Conservation (phyloP, 169 alveolate genomes). For the Cryptosporidium andersoni region DNA sequence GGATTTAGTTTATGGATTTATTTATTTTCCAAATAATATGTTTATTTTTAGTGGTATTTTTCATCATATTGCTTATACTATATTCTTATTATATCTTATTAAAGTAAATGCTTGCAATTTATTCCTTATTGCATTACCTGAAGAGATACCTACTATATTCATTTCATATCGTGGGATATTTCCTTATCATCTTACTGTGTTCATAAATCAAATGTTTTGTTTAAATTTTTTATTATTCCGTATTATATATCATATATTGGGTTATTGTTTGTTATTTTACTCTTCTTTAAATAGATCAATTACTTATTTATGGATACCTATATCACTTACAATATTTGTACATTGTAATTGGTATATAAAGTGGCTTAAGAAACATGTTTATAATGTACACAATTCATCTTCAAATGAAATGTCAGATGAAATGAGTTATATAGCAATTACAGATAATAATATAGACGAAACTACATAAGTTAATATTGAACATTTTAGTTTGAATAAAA, state of each 20-base stretch:
- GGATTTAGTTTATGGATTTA: slow-evolving; percentile 33
- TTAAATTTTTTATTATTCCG: slow-evolving; percentile 37
- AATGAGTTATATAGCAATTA: no score
- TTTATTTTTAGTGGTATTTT: slow-evolving; percentile 47
- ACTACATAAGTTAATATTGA: background rate
- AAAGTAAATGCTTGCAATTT: slow-evolving; percentile 31
- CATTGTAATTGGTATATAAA: slow-evolving; percentile 56
- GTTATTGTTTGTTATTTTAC: slow-evolving; percentile 25
- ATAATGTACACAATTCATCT: no score
- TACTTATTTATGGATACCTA: slow-evolving; percentile 47
- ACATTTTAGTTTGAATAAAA: no score
- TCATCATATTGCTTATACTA: slow-evolving; percentile 41
- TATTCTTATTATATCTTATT: slow-evolving; percentile 11
- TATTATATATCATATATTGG: slow-evolving; percentile 37
- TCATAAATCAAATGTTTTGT: slow-evolving; percentile 17
- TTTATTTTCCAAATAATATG: slow-evolving; percentile 52
- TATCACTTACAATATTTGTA: slow-evolving; percentile 33
- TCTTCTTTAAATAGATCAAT: slow-evolving; percentile 14
- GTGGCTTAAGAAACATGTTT: slow-evolving; percentile 42
- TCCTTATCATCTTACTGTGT: slow-evolving; percentile 10
- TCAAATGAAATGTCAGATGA: no score
- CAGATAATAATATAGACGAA: no score
- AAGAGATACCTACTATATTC: slow-evolving; percentile 40
- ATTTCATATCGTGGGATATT: slow-evolving; percentile 36
- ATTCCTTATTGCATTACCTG: slow-evolving; percentile 34